Conservation (phyloP, 192 early-diverging fungal species). For the Entomortierella lignicola region DNA sequence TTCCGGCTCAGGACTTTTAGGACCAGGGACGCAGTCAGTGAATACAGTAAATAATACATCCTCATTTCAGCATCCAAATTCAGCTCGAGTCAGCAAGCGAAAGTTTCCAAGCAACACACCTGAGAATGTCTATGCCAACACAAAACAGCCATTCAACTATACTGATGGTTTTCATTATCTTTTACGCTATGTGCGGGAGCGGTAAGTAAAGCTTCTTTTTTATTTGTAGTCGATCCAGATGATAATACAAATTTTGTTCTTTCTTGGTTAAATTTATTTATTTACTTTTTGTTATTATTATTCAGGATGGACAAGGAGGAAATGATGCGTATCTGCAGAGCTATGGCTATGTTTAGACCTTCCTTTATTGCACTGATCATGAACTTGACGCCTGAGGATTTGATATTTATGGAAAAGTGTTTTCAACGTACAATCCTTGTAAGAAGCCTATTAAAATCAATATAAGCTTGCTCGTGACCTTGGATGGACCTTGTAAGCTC, state of each 20-base stretch:
- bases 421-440: slow-evolving; percentile 91
- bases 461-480: too few species aligned
- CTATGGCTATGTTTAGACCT: slow-evolving; percentile 90
- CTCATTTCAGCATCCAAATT: slow-evolving; percentile 22
- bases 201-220: slow-evolving; percentile 57
- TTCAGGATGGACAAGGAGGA: slow-evolving; percentile 87
- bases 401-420: slow-evolving; percentile 98
- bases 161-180: slow-evolving; percentile 94
- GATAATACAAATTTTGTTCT: slow-evolving; percentile 82
- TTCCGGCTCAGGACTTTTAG: neutral
- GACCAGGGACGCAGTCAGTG: slow-evolving; percentile 4
- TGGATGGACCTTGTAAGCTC: too few species aligned
- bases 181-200: slow-evolving; percentile 81
- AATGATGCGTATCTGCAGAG: slow-evolving; percentile 90
- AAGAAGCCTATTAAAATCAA: too few species aligned
- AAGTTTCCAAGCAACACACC: slow-evolving; percentile 60
- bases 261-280: neutral
- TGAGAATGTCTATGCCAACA: slow-evolving; percentile 81
- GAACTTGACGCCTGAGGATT: slow-evolving; percentile 93
- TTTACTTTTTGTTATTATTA: neutral
- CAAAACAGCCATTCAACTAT: slow-evolving; percentile 90
- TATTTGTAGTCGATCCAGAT: too few species aligned
- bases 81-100: slow-evolving; percentile 52
- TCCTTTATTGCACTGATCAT: slow-evolving; percentile 94
- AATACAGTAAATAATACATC: slow-evolving; percentile 13